These are phyloP conservation scores for Allium fistulosum DNA, from an alignment of 106 monocot species.

Conservation along the genomic window DNA sequence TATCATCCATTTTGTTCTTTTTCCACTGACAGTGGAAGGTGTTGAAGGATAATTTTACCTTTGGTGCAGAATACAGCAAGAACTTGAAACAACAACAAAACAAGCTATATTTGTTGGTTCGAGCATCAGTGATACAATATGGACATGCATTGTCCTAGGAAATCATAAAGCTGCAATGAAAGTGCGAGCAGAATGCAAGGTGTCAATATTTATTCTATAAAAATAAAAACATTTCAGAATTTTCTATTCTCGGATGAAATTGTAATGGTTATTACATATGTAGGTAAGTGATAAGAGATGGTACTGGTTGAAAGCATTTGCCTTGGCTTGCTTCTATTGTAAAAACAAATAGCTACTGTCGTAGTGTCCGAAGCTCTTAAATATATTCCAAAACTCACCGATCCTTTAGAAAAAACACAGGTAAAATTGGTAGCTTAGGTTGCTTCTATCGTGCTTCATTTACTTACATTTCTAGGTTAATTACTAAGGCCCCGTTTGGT, in stretches of 20 bases:
- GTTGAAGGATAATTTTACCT: background rate
- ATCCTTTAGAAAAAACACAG: constrained; percentile 87
- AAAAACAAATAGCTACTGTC: constrained; percentile 22
- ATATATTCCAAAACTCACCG: constrained; percentile 86
- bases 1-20: no score
- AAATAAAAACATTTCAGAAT: background rate
- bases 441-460: background rate
- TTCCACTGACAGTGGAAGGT: no score
- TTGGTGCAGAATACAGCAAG: constrained; percentile 69
- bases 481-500: no score
- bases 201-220: constrained; percentile 6
- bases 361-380: constrained; percentile 88
- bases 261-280: constrained; percentile 5
- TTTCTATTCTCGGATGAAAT: background rate
- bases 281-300: constrained; percentile 98
- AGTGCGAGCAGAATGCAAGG: constrained; percentile 95
- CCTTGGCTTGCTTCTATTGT: constrained; percentile 22
- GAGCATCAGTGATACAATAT: constrained; percentile 95
- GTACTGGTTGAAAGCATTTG: constrained; percentile 99
- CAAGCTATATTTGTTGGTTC: constrained; percentile 96
- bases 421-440: constrained; percentile 14
- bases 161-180: constrained; percentile 83
- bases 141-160: constrained; percentile 91
- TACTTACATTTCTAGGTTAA: background rate
- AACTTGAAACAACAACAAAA: constrained; percentile 85